These are phyloP conservation scores for Solanum hybrid DNA, from an alignment of 305 asterid species.

Conservation along the genomic window DNA sequence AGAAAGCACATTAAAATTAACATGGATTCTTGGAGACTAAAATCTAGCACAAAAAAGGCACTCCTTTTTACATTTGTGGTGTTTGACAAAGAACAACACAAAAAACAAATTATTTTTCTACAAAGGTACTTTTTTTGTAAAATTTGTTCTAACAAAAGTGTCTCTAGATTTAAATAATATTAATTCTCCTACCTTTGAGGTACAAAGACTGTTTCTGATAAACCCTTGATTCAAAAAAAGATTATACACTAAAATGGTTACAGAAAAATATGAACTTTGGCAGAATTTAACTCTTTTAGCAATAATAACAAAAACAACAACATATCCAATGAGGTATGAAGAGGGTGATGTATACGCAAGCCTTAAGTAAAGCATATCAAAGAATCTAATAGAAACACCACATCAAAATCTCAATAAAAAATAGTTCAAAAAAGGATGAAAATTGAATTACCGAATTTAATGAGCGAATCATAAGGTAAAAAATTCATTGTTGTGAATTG, in stretches of 20 bases:
- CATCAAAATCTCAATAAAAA: background rate
- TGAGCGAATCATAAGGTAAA: background rate
- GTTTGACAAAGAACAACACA: background rate
- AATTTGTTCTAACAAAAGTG: background rate
- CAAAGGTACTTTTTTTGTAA: background rate
- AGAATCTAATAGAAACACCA: background rate
- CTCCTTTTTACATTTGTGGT: background rate
- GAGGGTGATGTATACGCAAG: background rate
- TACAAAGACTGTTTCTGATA: background rate
- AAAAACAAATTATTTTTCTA: background rate
- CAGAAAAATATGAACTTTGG: background rate
- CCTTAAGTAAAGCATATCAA: background rate
- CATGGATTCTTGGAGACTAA: background rate
- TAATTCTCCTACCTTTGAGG: background rate
- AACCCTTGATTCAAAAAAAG: background rate
- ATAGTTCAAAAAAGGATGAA: background rate
- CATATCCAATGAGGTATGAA: background rate
- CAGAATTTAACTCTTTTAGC: background rate
- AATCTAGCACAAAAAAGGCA: background rate
- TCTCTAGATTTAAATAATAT: background rate
- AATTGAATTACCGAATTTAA: background rate
- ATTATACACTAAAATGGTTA: background rate
- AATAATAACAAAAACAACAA: background rate
- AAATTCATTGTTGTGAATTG: background rate
- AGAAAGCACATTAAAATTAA: background rate